Percentiles rank a stretch among this genome's conserved stretches.
phyloP scores from a whole-genome alignment of 768 basidiomycete species.

The Sarcomyxa edulis region DNA sequence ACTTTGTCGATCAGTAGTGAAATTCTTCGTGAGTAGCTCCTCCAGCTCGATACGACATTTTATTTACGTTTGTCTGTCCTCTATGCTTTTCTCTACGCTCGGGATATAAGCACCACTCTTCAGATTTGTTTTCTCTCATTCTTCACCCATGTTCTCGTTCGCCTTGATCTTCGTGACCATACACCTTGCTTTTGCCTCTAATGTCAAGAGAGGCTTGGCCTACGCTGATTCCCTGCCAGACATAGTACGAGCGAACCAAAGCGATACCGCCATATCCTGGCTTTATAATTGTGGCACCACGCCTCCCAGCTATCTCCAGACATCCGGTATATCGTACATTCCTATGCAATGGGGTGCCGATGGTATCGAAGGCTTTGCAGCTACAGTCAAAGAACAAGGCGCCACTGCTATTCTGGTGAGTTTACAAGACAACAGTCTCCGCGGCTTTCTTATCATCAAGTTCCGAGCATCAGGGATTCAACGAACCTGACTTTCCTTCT shows the following conservation, averaged over 20 bases:
- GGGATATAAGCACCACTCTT: too few relatives aligned
- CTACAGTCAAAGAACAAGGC: slow-evolving; percentile 24
- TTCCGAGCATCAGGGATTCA: slow-evolving; percentile 21
- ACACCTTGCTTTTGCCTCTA: too few relatives aligned
- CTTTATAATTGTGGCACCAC: slow-evolving; percentile 38
- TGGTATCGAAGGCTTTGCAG: slow-evolving; percentile 22
- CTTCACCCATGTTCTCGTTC: not conserved
- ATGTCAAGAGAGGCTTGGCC: slow-evolving; percentile 31
- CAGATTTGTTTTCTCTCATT: not conserved
- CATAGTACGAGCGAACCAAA: slow-evolving; percentile 20
- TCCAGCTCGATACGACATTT: too few relatives aligned
- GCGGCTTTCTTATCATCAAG: not conserved
- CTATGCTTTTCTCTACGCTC: too few relatives aligned
- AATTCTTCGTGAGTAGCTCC: too few relatives aligned
- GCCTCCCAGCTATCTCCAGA: slow-evolving; percentile 22
- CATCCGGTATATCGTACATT: slow-evolving; percentile 26
- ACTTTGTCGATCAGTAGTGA: too few relatives aligned
- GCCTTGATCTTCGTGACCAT: slow-evolving; percentile 13
- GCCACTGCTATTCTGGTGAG: slow-evolving; percentile 32
- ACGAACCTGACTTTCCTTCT: slow-evolving; percentile 27
- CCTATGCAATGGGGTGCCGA: slow-evolving; percentile 34
- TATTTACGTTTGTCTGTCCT: too few relatives aligned
- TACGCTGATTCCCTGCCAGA: slow-evolving; percentile 23
- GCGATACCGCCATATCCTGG: slow-evolving; percentile 26
- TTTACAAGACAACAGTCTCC: not conserved